Conservation (phyloP, 2,329 filamentous ascomycete genomes). For the Raffaelea arxii region DNA sequence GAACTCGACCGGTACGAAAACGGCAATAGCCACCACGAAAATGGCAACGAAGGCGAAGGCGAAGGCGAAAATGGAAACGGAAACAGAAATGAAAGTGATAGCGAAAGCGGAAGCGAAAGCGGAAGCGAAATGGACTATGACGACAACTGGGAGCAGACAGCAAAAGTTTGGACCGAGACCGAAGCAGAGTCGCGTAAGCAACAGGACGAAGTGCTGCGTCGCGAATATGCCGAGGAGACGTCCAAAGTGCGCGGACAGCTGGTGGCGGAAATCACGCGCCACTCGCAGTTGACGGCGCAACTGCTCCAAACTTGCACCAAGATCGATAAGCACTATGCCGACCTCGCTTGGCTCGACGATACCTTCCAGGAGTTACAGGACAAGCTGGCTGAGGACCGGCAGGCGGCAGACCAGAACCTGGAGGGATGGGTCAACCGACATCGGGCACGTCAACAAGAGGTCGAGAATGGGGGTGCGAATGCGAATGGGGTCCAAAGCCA, state of each 20-base stretch:
- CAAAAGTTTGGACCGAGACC: constrained; percentile 29
- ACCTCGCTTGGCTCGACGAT: constrained; percentile 11
- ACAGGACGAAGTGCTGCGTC: constrained; percentile 22
- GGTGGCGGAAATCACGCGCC: constrained; percentile 25
- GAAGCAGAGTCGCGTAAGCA: constrained; percentile 21
- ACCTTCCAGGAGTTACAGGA: constrained; percentile 1
- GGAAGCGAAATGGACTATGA: too few species aligned
- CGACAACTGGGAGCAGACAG: too few species aligned
- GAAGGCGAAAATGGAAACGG: too few species aligned
- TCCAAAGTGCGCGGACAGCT: constrained; percentile 20
- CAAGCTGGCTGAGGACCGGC: constrained; percentile 1
- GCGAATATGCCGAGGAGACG: constrained; percentile 21
- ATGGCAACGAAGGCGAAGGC: too few species aligned
- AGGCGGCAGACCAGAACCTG: constrained; percentile 6
- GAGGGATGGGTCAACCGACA: constrained; percentile 10
- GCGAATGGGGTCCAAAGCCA: too few species aligned
- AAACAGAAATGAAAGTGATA: too few species aligned
- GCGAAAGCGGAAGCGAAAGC: too few species aligned
- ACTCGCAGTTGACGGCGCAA: constrained; percentile 25
- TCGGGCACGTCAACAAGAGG: too few species aligned
- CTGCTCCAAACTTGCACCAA: constrained; percentile 21
- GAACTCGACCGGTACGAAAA: too few species aligned
- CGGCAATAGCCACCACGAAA: too few species aligned
- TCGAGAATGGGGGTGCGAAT: too few species aligned
- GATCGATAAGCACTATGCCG: constrained; percentile 8